A percentile compares a stretch with the other conserved stretches of the same genome.
Conservation (phyloP, 2,329 filamentous ascomycete species). For the Chrysosporium queenslandicum region DNA sequence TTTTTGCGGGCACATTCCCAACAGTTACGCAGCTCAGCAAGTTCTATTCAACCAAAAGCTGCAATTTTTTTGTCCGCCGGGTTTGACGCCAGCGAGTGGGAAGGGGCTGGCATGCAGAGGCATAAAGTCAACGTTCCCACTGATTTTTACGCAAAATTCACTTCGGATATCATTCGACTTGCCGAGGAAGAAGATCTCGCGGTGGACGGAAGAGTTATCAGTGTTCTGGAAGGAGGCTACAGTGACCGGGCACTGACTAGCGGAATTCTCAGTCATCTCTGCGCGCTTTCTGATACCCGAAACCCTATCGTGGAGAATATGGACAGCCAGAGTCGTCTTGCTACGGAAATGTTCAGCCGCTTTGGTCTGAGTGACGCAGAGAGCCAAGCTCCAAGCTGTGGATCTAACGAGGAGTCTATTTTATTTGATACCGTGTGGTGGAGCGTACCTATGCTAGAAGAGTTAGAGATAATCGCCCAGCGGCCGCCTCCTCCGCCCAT, state of each 20-base stretch:
- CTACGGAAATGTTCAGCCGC: constrained; percentile 48
- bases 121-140: constrained; percentile 94
- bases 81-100: constrained; percentile 95
- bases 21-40: constrained; percentile 48
- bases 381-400: constrained; percentile 16
- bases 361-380: constrained; percentile 21
- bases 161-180: constrained; percentile 70
- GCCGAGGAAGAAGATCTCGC: constrained; percentile 67
- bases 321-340: constrained; percentile 38
- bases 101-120: constrained; percentile 84
- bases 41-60: constrained; percentile 58
- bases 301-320: constrained; percentile 19
- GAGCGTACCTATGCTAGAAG: constrained; percentile 54
- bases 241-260: constrained; percentile 83
- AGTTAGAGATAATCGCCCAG: constrained; percentile 53
- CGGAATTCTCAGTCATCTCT: constrained; percentile 80
- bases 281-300: constrained; percentile 57
- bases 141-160: constrained; percentile 88
- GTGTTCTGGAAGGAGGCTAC: constrained; percentile 91
- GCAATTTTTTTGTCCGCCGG: constrained; percentile 93
- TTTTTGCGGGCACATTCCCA: constrained; percentile 68
- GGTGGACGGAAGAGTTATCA: constrained; percentile 77
- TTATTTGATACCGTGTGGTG: constrained; percentile 64
- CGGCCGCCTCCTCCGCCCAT: constrained; percentile 43
- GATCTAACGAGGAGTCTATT: constrained; percentile 23